A percentile compares a stretch with the other conserved stretches of the same genome.
Evolutionary conservation across 768 basidiomycete genomes (phyloP).

Genomic region (Trametes punicea): DNA sequence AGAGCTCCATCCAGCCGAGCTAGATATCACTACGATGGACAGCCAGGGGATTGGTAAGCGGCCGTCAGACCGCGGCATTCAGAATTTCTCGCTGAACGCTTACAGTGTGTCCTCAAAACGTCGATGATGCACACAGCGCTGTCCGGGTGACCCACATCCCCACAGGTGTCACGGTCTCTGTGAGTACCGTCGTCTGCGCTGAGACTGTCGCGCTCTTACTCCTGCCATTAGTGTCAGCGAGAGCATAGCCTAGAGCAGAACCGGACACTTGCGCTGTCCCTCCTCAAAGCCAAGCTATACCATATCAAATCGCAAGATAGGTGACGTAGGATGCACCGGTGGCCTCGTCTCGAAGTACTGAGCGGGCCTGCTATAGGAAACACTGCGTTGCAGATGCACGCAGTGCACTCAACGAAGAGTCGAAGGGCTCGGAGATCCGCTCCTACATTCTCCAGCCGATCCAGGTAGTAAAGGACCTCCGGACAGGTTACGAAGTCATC

Average conservation of each 20-base stretch:
- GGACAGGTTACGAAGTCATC: slow-evolving; percentile 14
- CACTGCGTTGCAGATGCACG: slow-evolving; percentile 11
- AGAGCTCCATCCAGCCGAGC: slow-evolving; percentile 12
- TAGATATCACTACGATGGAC: slow-evolving; percentile 15
- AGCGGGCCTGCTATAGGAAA: slow-evolving; percentile 1
- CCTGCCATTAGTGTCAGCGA: slow-evolving; percentile 12
- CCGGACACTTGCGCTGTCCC: slow-evolving; percentile 10
- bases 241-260: slow-evolving; percentile 10
- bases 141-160: slow-evolving; percentile 20
- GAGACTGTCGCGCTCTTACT: not conserved
- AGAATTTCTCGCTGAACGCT: not conserved
- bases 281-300: slow-evolving; percentile 19
- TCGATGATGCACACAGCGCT: slow-evolving; percentile 11
- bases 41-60: slow-evolving; percentile 15
- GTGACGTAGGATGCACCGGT: not conserved
- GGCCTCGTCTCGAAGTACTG: not conserved
- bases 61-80: not conserved
- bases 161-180: slow-evolving; percentile 15
- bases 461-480: slow-evolving; percentile 19
- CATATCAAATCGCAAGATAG: slow-evolving; percentile 16
- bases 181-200: not conserved
- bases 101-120: not conserved
- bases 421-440: slow-evolving; percentile 20
- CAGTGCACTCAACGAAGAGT: slow-evolving; percentile 5
- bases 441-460: slow-evolving; percentile 18